Evolutionary conservation across 2,329 filamentous ascomycete genomes (phyloP).

Genomic region (Neofusicoccum sp.): DNA sequence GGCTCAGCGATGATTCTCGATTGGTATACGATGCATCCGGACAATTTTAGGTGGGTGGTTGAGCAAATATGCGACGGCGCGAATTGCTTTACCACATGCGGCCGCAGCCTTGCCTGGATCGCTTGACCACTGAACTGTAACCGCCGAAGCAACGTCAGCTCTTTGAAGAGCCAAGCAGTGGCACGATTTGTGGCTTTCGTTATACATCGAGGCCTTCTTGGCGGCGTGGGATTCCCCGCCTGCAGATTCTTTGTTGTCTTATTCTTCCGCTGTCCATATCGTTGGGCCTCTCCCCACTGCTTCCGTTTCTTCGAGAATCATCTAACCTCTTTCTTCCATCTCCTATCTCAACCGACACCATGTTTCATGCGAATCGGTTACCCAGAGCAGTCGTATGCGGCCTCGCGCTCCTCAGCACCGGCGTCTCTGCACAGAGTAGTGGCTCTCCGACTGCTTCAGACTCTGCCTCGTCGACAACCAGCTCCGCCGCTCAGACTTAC

Average conservation of each 20-base stretch:
- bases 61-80: background rate
- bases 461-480: constrained; percentile 4
- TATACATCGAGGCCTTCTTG: constrained; percentile 4
- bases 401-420: background rate
- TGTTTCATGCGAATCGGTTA: constrained; percentile 1
- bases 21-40: background rate
- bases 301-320: background rate
- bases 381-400: background rate
- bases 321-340: background rate
- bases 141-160: background rate
- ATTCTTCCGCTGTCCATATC: background rate
- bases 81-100: background rate
- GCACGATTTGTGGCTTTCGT: constrained; percentile 7
- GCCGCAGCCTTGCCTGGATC: background rate
- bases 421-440: constrained; percentile 1
- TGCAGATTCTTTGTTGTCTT: constrained; percentile 8
- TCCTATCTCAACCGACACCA: background rate
- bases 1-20: background rate
- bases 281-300: background rate
- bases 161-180: constrained; percentile 2
- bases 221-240: background rate
- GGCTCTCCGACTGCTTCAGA: background rate
- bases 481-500: background rate
- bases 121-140: background rate
- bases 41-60: background rate